Percentiles rank a stretch among this genome's conserved stretches.
phyloP scores from a whole-genome alignment of 768 basidiomycete species.

The Collybia nuda region DNA sequence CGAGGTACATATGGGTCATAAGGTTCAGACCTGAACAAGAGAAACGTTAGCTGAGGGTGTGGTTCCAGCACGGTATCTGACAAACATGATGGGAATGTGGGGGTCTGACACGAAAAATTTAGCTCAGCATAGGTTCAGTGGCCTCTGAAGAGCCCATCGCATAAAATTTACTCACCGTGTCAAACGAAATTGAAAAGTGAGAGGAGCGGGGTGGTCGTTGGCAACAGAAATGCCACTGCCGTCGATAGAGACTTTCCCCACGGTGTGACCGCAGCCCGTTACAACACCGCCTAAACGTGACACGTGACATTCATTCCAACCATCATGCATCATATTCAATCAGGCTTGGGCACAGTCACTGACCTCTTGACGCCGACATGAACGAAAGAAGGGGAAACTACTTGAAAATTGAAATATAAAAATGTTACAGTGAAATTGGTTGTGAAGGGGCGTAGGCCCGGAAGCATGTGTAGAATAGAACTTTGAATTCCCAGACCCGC shows the following conservation, averaged over 20 bases:
- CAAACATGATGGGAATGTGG: conserved; percentile 38
- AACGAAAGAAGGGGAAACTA: too few relatives aligned
- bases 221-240: conserved; percentile 22
- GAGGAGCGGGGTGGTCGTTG: conserved; percentile 23
- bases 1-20: conserved; percentile 98
- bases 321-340: too few relatives aligned
- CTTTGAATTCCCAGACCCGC: too few relatives aligned
- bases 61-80: conserved; percentile 6
- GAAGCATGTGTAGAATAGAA: too few relatives aligned
- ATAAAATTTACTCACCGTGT: conserved; percentile 32
- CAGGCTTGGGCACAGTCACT: too few relatives aligned
- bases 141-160: neutral
- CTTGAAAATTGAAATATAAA: too few relatives aligned
- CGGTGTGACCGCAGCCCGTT: conserved; percentile 21
- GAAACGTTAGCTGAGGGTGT: conserved; percentile 12
- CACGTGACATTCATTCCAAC: too few relatives aligned
- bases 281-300: neutral
- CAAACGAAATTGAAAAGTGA: conserved; percentile 30
- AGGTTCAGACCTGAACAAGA: conserved; percentile 80
- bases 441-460: too few relatives aligned
- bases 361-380: too few relatives aligned
- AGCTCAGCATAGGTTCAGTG: neutral
- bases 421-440: too few relatives aligned
- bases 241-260: conserved; percentile 24
- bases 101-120: conserved; percentile 18